Conservation (phyloP, 768 basidiomycete genomes). For the Pleurotus cornucopiae region DNA sequence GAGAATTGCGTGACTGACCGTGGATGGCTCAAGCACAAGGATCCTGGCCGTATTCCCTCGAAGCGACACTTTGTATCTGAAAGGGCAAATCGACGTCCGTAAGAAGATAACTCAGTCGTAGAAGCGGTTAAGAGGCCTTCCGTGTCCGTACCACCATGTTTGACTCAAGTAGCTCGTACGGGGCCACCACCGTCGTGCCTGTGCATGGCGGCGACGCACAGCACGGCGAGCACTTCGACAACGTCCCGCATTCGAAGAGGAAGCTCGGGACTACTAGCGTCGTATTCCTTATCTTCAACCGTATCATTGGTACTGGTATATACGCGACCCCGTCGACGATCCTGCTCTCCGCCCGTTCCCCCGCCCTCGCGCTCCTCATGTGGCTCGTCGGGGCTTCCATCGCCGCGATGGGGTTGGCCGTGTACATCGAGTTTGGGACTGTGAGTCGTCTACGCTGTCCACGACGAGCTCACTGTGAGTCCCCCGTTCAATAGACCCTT, state of each 20-base stretch:
- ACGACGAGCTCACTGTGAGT: neutral
- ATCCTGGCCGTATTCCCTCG: no score
- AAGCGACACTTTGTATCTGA: no score
- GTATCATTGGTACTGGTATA: slow-evolving; percentile 72
- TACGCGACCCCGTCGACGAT: slow-evolving; percentile 71
- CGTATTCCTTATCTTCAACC: slow-evolving; percentile 68
- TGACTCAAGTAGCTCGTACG: no score
- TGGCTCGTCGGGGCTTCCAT: slow-evolving; percentile 68
- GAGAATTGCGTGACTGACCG: no score
- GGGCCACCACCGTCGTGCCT: no score
- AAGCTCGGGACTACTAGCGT: slow-evolving; percentile 52
- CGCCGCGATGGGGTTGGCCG: slow-evolving; percentile 62
- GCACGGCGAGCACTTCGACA: slow-evolving; percentile 37
- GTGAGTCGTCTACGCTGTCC: slow-evolving; percentile 28
- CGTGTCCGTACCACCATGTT: no score
- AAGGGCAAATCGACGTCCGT: no score
- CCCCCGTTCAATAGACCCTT: slow-evolving; percentile 42
- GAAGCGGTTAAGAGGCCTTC: no score
- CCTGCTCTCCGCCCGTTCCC: slow-evolving; percentile 62
- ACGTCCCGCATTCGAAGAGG: slow-evolving; percentile 44
- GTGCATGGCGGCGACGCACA: no score
- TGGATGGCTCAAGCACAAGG: no score
- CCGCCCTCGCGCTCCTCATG: slow-evolving; percentile 63
- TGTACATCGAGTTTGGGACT: slow-evolving; percentile 74
- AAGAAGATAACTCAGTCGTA: no score